A percentile compares a stretch with the other conserved stretches of the same genome.
These are phyloP conservation scores for Sphagnum tenellum DNA, from an alignment of 225 moss, liverwort and hornwort genomes.

Conservation along the genomic window DNA sequence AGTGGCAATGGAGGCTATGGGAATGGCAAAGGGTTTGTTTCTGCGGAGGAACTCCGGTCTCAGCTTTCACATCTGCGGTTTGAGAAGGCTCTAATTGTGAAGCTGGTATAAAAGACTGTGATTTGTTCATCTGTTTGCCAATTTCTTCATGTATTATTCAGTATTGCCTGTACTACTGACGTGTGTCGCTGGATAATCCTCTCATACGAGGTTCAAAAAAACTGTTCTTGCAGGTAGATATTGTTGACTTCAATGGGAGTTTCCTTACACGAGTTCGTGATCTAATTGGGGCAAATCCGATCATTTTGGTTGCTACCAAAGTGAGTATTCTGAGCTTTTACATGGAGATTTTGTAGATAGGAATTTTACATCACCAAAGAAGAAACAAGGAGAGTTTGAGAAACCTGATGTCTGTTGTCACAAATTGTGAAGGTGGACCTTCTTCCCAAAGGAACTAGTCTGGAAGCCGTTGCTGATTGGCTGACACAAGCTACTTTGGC, in stretches of 20 bases:
- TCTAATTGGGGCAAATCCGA: conserved; percentile 91
- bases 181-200: not conserved
- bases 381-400: too few relatives aligned
- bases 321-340: conserved; percentile 11
- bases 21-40: conserved; percentile 73
- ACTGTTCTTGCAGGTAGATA: conserved; percentile 64
- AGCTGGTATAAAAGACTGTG: conserved; percentile 38
- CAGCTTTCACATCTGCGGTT: conserved; percentile 80
- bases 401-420: conserved; percentile 1
- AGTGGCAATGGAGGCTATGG: conserved; percentile 94
- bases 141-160: too few relatives aligned
- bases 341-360: too few relatives aligned
- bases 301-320: conserved; percentile 88
- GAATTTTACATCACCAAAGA: too few relatives aligned
- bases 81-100: conserved; percentile 82
- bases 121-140: too few relatives aligned
- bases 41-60: conserved; percentile 80
- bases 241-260: conserved; percentile 98
- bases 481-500: conserved; percentile 66
- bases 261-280: conserved; percentile 92
- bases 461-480: conserved; percentile 87
- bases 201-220: not conserved
- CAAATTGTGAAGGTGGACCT: conserved; percentile 61
- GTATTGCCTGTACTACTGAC: too few relatives aligned
- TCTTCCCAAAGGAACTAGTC: conserved; percentile 77